A percentile compares a stretch with the other conserved stretches of the same genome.
Evolutionary conservation across 139 green algal genomes (phyloP).

Genomic region (Micractinium conductrix): DNA sequence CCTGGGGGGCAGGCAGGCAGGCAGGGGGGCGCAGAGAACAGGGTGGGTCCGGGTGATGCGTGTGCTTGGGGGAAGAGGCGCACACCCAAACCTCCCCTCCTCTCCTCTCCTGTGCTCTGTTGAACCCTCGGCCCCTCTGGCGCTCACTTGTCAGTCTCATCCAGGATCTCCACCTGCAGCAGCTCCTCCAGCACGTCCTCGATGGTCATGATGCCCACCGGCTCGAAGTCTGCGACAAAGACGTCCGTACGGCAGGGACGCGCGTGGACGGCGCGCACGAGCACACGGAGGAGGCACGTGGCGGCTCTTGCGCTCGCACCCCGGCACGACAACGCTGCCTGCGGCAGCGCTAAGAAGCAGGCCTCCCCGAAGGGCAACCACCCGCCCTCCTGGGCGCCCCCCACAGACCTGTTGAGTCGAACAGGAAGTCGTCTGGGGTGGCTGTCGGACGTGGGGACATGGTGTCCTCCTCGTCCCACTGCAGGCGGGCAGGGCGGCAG

Average conservation of each 20-base stretch:
- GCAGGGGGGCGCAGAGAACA: background rate
- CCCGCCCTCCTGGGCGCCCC: too few species aligned
- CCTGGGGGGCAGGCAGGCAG: background rate
- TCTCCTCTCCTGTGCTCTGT: too few species aligned
- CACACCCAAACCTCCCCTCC: background rate
- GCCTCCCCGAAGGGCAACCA: too few species aligned
- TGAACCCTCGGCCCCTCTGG: too few species aligned
- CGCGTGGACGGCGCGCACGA: too few species aligned
- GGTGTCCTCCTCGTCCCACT: background rate
- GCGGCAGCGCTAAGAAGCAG: too few species aligned
- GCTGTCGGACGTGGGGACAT: background rate
- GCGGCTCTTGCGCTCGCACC: too few species aligned
- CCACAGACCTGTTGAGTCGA: background rate
- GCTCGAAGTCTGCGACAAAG: constrained; percentile 38
- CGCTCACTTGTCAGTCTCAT: constrained; percentile 71
- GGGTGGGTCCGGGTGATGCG: background rate
- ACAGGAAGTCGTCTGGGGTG: constrained; percentile 12
- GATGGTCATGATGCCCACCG: constrained; percentile 72
- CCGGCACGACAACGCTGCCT: too few species aligned
- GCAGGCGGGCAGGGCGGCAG: background rate
- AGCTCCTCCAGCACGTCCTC: constrained; percentile 72
- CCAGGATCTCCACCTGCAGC: constrained; percentile 64
- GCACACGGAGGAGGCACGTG: too few species aligned
- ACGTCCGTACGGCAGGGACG: too few species aligned
- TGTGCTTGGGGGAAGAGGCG: background rate